phyloP scores from a whole-genome alignment of 192 early-diverging fungal species.

The Umbelopsis sp. region DNA sequence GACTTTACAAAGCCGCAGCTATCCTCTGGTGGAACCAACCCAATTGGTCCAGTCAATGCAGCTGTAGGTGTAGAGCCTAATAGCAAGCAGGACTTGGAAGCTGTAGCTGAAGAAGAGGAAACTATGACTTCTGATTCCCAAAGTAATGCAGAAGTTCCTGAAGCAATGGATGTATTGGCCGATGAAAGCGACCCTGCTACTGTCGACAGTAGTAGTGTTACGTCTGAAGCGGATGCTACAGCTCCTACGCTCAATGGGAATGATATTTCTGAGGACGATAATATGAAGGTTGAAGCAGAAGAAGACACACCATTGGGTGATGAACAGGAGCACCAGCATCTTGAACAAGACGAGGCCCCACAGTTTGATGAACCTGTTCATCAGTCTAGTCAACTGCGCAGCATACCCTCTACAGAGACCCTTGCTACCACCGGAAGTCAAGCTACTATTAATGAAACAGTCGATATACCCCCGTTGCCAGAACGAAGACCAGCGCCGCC shows the following conservation, averaged over 20 bases:
- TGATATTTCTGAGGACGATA: neutral
- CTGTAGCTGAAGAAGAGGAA: neutral
- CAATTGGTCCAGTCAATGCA: neutral
- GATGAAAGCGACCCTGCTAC: no score
- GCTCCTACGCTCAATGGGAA: neutral
- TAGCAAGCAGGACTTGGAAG: neutral
- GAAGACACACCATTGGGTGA: neutral
- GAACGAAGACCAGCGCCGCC: neutral
- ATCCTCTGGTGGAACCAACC: neutral
- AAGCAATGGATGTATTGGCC: no score
- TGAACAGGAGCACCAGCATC: no score
- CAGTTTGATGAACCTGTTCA: neutral
- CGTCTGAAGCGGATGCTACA: no score
- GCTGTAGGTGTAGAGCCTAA: neutral
- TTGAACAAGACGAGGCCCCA: neutral
- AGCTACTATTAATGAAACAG: neutral
- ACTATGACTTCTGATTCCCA: no score
- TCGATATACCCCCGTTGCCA: neutral
- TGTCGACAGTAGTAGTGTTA: no score
- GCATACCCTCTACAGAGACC: neutral
- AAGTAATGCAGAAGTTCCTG: no score
- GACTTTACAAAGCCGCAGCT: neutral
- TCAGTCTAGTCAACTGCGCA: neutral
- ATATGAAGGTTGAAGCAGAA: neutral
- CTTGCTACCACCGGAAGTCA: constrained; percentile 4